Conservation (phyloP, 1,139 yeast genomes). For the Debaryomyces psychrophilus region DNA sequence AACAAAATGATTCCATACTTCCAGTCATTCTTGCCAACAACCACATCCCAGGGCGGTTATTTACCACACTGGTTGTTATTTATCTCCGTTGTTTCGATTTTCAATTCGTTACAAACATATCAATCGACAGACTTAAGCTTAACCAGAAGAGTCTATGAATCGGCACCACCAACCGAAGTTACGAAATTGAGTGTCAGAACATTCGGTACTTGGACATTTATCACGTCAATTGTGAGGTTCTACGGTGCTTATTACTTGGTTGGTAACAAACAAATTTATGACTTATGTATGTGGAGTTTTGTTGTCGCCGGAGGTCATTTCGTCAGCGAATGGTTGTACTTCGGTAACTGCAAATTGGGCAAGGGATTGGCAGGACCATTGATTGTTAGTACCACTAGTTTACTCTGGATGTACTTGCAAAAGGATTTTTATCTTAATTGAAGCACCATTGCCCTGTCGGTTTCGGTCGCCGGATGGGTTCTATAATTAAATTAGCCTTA, state of each 20-base stretch:
- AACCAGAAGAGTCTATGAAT: conserved; percentile 78
- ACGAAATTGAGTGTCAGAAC: conserved; percentile 88
- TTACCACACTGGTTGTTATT: conserved; percentile 53
- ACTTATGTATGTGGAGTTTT: conserved; percentile 82
- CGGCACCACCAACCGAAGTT: conserved; percentile 57
- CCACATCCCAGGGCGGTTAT: conserved; percentile 11
- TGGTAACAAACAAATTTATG: conserved; percentile 67
- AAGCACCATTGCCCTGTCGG: not conserved
- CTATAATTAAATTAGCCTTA: not conserved
- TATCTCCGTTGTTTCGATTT: conserved; percentile 84
- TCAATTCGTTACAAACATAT: conserved; percentile 91
- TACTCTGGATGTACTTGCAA: conserved; percentile 63
- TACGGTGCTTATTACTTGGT: conserved; percentile 81
- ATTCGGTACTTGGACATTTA: conserved; percentile 96
- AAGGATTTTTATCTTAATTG: conserved; percentile 47
- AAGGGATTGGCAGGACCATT: conserved; percentile 90
- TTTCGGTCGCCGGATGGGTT: not conserved
- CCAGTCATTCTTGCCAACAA: conserved; percentile 8
- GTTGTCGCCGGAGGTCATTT: conserved; percentile 84
- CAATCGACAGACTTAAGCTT: conserved; percentile 63
- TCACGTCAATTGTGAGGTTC: conserved; percentile 80
- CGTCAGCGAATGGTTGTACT: conserved; percentile 78
- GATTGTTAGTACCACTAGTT: conserved; percentile 58
- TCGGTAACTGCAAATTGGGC: conserved; percentile 78
- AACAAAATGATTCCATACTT: conserved; percentile 9